Base-by-base conservation (phyloP, 75 land plant species). In the Picea sitchensis region DNA sequence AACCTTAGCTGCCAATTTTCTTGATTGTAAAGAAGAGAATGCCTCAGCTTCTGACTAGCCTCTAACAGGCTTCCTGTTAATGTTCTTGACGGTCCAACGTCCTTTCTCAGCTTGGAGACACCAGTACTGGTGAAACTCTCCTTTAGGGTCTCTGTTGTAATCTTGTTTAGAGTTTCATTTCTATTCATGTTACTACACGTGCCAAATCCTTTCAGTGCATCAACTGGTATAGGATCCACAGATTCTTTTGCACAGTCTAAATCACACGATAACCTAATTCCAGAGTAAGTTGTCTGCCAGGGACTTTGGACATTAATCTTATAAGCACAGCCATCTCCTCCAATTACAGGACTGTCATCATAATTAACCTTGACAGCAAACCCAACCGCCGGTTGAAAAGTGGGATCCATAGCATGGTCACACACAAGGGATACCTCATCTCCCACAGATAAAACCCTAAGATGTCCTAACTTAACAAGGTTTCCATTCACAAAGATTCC, bases 401-500 rank as follows among this genome's bases (percentile, higher is more conserved):
- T 69, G 65, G 51, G 67, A 34, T 64, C 74, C 1, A 21, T 32
- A n/a, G 36, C 73, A 62, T 18, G 64, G 3, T 36, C 57, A 65
- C 86, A 89, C 58, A 77, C 88, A 73, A 94, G 74, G 11, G 78
- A 78, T 31, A 94, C 85, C 83, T 85, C 89, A 65, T 91, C 92
- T n/a, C 96, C 93, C 2, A 64, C 77, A 47, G 23, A 65, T 76
- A 91, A 75, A 61, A 80, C 86, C 18, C 57, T 56, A 14, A 62
- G 73, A 26, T 44, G 5, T 0, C 86, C 88, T 34, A 26, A 61
- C 17, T 59, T 73, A 72, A 91, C 13, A 75, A 71, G 73, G 15
- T 34, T 77, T n/a, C 96, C 96, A 84, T 94, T 91, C 5, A 94
- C 83, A 80, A 78, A 91, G 5, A 88, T 80, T 14, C 96, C 96